Base-by-base conservation (phyloP, 2,329 filamentous ascomycete species). In the Diaporthe vexans region DNA sequence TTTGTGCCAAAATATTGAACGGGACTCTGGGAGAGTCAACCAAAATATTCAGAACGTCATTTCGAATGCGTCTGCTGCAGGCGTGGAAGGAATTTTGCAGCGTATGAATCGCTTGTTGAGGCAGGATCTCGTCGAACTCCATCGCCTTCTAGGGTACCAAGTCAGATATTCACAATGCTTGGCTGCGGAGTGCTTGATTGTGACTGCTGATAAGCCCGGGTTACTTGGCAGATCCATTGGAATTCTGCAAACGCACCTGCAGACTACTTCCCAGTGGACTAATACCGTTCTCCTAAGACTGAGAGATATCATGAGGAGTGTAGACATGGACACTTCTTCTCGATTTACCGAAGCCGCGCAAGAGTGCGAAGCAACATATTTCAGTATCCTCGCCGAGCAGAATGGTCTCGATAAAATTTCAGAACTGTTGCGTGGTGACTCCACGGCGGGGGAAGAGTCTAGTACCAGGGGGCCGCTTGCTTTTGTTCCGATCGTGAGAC, bases 141-240 rank as follows among this genome's bases (percentile, higher is more conserved):
- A 61, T 26, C 58, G 58, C 15, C 58, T 61, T 4, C 58, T 61
- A 5, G 58, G 58, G 10, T 43, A 61, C 15, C 35, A 61, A 24
- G 58, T 26, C 37, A 61, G 58, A 61, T 61, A 61, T 29, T 61
- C 58, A 43, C 58, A 61, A 15, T 61, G 35, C 58, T 61, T 61
- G 58, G 58, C 8, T 11, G 24, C 58, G 26, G 35, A 61, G 37
- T 43, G 37, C 37, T 37, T 61, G 1, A 61, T 61, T 24, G 43
- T n/a, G 15, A 61, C 58, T 21, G 58, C n/a, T 15, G 15, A 61
- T 19, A 61, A 43, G 17, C 58, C 35, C 8, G 7, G 35, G 0
- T 21, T 43, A 35, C 58, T 61, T 43, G n/a, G n/a, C n/a, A 61
- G n/a, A 26, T 61, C 58, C 26, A 61, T 29, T 0, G 15, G 8